Evolutionary conservation across 352 stramenopile species (phyloP).

Genomic region (Plasmopara muralis): DNA sequence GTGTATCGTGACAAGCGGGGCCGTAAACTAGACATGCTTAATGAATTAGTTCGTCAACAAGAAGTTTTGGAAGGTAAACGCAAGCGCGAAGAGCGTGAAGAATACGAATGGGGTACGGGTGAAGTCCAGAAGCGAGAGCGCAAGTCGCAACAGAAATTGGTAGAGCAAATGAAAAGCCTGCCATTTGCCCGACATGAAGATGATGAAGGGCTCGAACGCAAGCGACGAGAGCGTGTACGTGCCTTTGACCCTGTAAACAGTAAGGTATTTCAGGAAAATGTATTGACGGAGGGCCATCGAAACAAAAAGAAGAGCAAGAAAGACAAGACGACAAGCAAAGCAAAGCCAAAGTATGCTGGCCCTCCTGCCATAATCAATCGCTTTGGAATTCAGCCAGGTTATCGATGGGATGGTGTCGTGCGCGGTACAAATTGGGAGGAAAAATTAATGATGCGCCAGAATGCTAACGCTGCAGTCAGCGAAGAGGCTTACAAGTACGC

Average conservation of each 20-base stretch:
- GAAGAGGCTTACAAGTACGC: slow-evolving; percentile 79
- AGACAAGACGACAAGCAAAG: slow-evolving; percentile 21
- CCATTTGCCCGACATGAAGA: slow-evolving; percentile 67
- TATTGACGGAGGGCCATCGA: slow-evolving; percentile 23
- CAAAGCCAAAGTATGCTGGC: slow-evolving; percentile 62
- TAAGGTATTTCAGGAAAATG: slow-evolving; percentile 65
- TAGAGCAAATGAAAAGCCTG: slow-evolving; percentile 57
- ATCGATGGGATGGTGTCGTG: slow-evolving; percentile 98
- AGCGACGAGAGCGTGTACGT: slow-evolving; percentile 47
- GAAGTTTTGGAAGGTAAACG: slow-evolving; percentile 72
- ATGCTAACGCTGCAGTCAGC: slow-evolving; percentile 44
- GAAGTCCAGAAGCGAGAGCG: slow-evolving; percentile 73
- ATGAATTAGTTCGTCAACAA: slow-evolving; percentile 75
- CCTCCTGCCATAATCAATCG: slow-evolving; percentile 71
- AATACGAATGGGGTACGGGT: slow-evolving; percentile 82
- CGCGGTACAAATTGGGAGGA: slow-evolving; percentile 95
- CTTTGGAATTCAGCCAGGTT: slow-evolving; percentile 91
- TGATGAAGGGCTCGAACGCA: slow-evolving; percentile 60
- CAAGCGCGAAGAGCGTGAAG: slow-evolving; percentile 65
- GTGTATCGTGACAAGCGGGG: slow-evolving; percentile 82
- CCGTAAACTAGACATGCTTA: slow-evolving; percentile 82
- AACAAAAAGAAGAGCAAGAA: slow-evolving; percentile 45
- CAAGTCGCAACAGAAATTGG: slow-evolving; percentile 43
- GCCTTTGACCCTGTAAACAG: slow-evolving; percentile 77
- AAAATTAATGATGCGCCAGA: slow-evolving; percentile 84